Percentiles rank a stretch among this genome's conserved stretches.
These are phyloP conservation scores for Blumeriella jaapii DNA, from an alignment of 2,329 filamentous ascomycete species.

Conservation along the genomic window DNA sequence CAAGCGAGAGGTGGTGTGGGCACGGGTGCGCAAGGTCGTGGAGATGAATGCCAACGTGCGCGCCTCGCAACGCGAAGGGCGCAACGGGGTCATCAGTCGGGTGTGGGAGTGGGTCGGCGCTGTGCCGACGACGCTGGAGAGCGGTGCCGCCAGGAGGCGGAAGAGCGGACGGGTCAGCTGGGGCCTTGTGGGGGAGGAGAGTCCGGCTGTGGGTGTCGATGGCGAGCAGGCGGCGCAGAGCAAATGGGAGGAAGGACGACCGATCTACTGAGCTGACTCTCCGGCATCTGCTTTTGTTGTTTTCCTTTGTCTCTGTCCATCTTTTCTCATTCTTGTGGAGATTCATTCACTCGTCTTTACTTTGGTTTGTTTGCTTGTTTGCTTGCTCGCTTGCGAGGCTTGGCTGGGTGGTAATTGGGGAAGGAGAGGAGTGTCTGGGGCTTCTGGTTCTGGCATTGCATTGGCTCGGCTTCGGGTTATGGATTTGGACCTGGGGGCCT, in stretches of 20 bases:
- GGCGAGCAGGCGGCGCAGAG: slow-evolving; percentile 16
- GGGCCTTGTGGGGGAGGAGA: slow-evolving; percentile 20
- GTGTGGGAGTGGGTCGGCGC: slow-evolving; percentile 63
- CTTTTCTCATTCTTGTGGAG: not conserved
- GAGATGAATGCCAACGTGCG: slow-evolving; percentile 91
- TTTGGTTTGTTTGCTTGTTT: too few species aligned
- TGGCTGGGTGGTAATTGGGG: too few species aligned
- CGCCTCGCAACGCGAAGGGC: slow-evolving; percentile 55
- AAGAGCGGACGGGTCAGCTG: slow-evolving; percentile 36
- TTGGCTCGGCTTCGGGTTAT: too few species aligned
- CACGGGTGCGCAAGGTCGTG: slow-evolving; percentile 69
- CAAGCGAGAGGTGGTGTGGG: slow-evolving; percentile 74
- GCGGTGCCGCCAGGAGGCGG: slow-evolving; percentile 32
- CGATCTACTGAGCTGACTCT: slow-evolving; percentile 23
- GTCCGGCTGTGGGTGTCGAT: slow-evolving; percentile 21
- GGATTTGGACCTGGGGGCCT: too few species aligned
- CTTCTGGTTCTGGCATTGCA: too few species aligned
- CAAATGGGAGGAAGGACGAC: slow-evolving; percentile 25
- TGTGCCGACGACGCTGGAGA: slow-evolving; percentile 29
- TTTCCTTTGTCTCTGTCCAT: too few species aligned
- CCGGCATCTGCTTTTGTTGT: not conserved
- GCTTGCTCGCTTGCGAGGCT: too few species aligned
- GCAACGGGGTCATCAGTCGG: slow-evolving; percentile 52
- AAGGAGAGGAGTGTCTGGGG: too few species aligned
- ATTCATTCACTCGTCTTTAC: not conserved